These are phyloP conservation scores for Fusarium temperatum DNA, from an alignment of 2,329 filamentous ascomycete genomes.

Conservation along the genomic window DNA sequence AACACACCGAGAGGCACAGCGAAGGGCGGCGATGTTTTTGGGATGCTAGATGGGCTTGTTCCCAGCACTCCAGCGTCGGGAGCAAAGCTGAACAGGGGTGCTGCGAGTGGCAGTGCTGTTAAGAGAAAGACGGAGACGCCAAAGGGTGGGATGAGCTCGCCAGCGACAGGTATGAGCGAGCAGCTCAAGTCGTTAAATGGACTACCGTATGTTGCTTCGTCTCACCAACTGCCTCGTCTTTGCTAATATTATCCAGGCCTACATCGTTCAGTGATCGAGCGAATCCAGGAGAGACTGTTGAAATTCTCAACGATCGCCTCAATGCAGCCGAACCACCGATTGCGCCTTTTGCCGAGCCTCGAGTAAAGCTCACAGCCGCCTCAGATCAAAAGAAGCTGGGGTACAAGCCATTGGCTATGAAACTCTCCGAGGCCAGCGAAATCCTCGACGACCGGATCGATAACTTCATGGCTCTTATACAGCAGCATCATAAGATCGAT, in stretches of 20 bases:
- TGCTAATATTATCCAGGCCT: slow-evolving; percentile 32
- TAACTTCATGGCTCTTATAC: slow-evolving; percentile 79
- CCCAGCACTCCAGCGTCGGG: slow-evolving; percentile 67
- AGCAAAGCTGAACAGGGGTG: slow-evolving; percentile 53
- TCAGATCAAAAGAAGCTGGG: slow-evolving; percentile 90
- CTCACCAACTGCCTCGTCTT: too few relatives aligned
- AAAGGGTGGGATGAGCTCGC: slow-evolving; percentile 45
- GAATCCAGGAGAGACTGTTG: slow-evolving; percentile 83
- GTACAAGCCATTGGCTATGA: slow-evolving; percentile 96
- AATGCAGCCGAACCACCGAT: slow-evolving; percentile 72
- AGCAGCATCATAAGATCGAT: slow-evolving; percentile 78
- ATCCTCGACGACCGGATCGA: slow-evolving; percentile 96
- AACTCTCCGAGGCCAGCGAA: slow-evolving; percentile 89
- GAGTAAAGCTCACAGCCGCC: slow-evolving; percentile 85
- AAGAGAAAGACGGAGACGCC: slow-evolving; percentile 47
- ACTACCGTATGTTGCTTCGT: slow-evolving; percentile 36
- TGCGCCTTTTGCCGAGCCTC: slow-evolving; percentile 76
- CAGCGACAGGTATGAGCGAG: slow-evolving; percentile 46
- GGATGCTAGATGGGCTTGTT: slow-evolving; percentile 79
- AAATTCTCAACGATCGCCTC: slow-evolving; percentile 83
- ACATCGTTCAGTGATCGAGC: slow-evolving; percentile 74
- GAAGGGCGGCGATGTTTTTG: slow-evolving; percentile 77
- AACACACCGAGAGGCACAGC: slow-evolving; percentile 68
- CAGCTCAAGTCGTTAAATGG: slow-evolving; percentile 47
- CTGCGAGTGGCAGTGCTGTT: slow-evolving; percentile 43